phyloP scores from a whole-genome alignment of 331 rosid genomes.

The Malus hybrid region DNA sequence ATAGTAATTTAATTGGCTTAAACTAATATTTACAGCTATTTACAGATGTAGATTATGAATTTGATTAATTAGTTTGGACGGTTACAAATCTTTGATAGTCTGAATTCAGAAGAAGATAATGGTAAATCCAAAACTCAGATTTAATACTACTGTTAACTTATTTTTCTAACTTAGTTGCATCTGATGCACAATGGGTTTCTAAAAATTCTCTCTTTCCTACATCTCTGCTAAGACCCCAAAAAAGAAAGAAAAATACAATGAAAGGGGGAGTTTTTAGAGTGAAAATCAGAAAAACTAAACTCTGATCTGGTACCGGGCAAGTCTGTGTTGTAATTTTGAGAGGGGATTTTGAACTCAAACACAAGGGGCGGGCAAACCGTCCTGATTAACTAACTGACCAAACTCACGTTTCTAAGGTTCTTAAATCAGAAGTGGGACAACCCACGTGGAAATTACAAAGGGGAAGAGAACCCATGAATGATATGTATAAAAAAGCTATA shows the following conservation, averaged over 20 bases:
- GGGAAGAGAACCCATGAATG: neutral
- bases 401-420: no score
- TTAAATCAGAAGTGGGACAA: no score
- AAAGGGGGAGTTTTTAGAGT: neutral
- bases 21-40: neutral
- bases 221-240: neutral
- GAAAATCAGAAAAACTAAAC: neutral
- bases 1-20: neutral
- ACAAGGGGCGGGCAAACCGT: neutral
- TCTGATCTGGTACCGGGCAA: neutral
- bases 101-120: neutral
- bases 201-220: neutral
- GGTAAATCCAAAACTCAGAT: neutral
- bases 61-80: neutral
- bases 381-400: no score
- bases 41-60: neutral
- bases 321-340: neutral
- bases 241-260: neutral
- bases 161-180: neutral
- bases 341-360: neutral
- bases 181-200: neutral
- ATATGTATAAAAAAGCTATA: neutral
- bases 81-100: neutral
- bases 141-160: neutral
- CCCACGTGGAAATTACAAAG: neutral